Evolutionary conservation across 1,139 yeast species (phyloP), one percentile per base, ranked within the genome.

Genomic region (Saccharomyces hybrid): DNA sequence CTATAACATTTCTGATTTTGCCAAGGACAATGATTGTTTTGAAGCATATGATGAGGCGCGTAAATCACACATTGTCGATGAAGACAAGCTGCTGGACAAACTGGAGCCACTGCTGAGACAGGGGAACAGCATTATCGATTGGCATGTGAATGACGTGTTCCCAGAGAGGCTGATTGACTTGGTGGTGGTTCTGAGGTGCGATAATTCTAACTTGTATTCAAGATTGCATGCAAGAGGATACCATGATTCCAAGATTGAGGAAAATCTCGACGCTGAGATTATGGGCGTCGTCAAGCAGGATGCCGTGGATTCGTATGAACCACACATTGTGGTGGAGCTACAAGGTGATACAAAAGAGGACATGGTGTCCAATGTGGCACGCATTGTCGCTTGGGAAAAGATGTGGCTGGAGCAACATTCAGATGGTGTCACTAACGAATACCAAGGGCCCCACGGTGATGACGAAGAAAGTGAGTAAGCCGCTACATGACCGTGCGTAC

Each of bases 141-240:
- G 99, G 99, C 99, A 93, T 69, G 93, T 93, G 52, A 90, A 97
- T 71, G 99, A 93, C 64, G 80, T 89, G 23, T 93, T 93, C 67
- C 99, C 99, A 0, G 97, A 90, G 68, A 76, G 96, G 61, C 79
- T 90, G 67, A 87, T 95, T 51, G 99, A 93, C 69, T 77, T 93
- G 57, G 98, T 93, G 7, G 87, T 90, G 47, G 99, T 95, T 1
- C 77, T 93, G 53, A 77, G 95, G 60, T 84, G 96, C 31, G 86
- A 87, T 62, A 89, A 88, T 64, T 75, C 83, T 5, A 69, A 77
- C 1, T 78, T 95, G 46, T 86, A 79, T 68, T 96, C 89, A 57
- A 77, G 99, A 62, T 76, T 93, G 62, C 76, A 77, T 60, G 80
- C 80, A 58, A 78, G 96, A 69, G 86, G 84, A 5, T 93, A 93